These are phyloP conservation scores for Fusarium veterinarium DNA, from an alignment of 2,329 filamentous ascomycete genomes.

Conservation along the genomic window DNA sequence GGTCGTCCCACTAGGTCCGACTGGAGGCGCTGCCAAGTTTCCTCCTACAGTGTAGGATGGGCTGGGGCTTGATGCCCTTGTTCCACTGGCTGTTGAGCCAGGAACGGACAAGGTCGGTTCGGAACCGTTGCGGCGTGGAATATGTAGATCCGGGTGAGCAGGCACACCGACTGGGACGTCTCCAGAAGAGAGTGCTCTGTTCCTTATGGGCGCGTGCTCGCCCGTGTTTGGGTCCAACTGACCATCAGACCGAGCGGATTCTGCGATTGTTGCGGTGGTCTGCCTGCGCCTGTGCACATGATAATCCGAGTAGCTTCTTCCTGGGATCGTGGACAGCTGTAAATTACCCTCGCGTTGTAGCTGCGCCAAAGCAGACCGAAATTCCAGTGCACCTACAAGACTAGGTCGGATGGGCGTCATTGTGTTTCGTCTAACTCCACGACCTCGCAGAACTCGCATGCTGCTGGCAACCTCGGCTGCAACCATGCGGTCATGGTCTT, in stretches of 20 bases:
- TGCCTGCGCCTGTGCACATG: slow-evolving; percentile 45
- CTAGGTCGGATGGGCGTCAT: slow-evolving; percentile 91
- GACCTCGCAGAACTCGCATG: slow-evolving; percentile 86
- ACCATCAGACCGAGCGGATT: slow-evolving; percentile 24
- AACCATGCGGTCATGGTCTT: slow-evolving; percentile 70
- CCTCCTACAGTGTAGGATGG: slow-evolving; percentile 54
- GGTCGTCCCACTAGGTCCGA: slow-evolving; percentile 37
- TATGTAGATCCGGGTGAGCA: slow-evolving; percentile 33
- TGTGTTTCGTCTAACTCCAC: slow-evolving; percentile 74
- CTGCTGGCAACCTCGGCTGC: slow-evolving; percentile 89
- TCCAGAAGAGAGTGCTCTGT: slow-evolving; percentile 61
- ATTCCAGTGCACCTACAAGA: slow-evolving; percentile 92
- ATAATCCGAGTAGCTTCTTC: slow-evolving; percentile 64
- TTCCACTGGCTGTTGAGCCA: slow-evolving; percentile 25
- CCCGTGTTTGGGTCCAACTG: slow-evolving; percentile 7
- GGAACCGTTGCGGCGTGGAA: slow-evolving; percentile 35
- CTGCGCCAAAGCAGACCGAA: slow-evolving; percentile 89
- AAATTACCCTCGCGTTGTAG: slow-evolving; percentile 84
- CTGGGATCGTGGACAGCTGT: slow-evolving; percentile 74
- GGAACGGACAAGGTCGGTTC: slow-evolving; percentile 37
- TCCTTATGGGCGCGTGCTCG: slow-evolving; percentile 29
- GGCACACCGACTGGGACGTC: slow-evolving; percentile 45
- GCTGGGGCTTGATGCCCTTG: slow-evolving; percentile 45
- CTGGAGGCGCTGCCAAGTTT: slow-evolving; percentile 56
- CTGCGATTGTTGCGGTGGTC: slow-evolving; percentile 43